Evolutionary conservation across 805 yeast genomes (phyloP), one percentile per base, ranked within the genome.

Genomic region (Candida sithepensis): DNA sequence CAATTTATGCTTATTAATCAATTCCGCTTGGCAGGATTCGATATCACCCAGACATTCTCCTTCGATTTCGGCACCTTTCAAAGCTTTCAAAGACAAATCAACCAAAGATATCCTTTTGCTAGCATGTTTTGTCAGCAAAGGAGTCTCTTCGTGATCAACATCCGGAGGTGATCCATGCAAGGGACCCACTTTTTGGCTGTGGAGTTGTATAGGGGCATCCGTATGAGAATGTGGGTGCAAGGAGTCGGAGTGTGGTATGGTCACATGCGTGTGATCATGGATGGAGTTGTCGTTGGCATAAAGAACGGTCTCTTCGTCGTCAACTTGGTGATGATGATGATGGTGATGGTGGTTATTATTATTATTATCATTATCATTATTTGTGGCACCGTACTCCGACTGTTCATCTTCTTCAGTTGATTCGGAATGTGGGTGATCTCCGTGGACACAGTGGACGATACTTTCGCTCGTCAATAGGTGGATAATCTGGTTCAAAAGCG

Each of bases 361-460:
- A 22, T 38, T 4, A 7, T 18, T 18, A n/a, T 39, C 16, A 32
- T 16, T 4, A 13, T 50, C 39, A 20, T 51, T 49, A 7, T 20
- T 39, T 26, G 44, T 44, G 26, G 48, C n/a, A 38, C 24, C 24
- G 19, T 46, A 26, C n/a, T 37, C 32, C 28, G 46, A 44, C 19
- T 44, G 50, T 24, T 44, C 48, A 30, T 26, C 38, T 37, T 44
- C 39, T 24, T 48, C 47, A 14, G 38, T 43, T 53, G 41, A 13
- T 13, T 61, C 65, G 2, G 30, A 48, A 20, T 46, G 49, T 5
- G 39, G 41, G 26, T 59, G 65, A 12, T 67, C 75, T 12, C 71
- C 80, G 58, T 90, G 96, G 14, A 81, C 85, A 66, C 97, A 90
- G 61, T 90, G 97, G 0, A 91, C 86, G 30, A 91, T 78, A 28